Evolutionary conservation across 805 yeast genomes (phyloP).

Genomic region (Saturnispora serradocipensis): DNA sequence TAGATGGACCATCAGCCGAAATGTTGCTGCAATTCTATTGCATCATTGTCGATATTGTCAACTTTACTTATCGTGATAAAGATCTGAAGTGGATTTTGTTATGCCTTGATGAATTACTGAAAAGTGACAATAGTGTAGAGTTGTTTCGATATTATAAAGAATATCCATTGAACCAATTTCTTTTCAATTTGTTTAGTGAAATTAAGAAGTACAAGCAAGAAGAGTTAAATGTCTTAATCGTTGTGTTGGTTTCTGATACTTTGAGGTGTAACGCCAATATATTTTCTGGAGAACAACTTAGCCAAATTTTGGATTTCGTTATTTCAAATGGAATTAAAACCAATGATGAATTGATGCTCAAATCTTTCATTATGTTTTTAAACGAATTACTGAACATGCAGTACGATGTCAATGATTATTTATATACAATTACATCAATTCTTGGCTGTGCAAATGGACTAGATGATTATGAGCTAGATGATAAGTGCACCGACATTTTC

Average conservation of each 20-base stretch:
- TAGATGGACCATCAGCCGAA: slow-evolving; percentile 42
- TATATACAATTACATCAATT: slow-evolving; percentile 9
- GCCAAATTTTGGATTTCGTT: not conserved
- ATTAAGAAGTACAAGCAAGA: slow-evolving; percentile 7
- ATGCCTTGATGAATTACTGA: slow-evolving; percentile 41
- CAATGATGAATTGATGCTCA: slow-evolving; percentile 1
- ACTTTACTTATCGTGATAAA: slow-evolving; percentile 32
- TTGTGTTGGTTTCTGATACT: slow-evolving; percentile 15
- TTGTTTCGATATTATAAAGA: slow-evolving; percentile 15
- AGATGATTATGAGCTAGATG: slow-evolving; percentile 5
- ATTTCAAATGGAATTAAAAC: not conserved
- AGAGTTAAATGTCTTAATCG: slow-evolving; percentile 10
- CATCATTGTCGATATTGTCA: slow-evolving; percentile 42
- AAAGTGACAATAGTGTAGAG: slow-evolving; percentile 22
- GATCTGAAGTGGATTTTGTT: slow-evolving; percentile 33
- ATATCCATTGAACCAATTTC: slow-evolving; percentile 13
- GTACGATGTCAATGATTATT: not conserved
- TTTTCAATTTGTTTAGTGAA: slow-evolving; percentile 9
- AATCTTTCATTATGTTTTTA: slow-evolving; percentile 7
- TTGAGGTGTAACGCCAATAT: slow-evolving; percentile 10
- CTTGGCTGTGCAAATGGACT: slow-evolving; percentile 11
- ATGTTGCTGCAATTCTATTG: slow-evolving; percentile 48
- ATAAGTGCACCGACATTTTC: slow-evolving; percentile 6
- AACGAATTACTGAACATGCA: not conserved
- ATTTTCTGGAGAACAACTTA: slow-evolving; percentile 1